Base-by-base conservation (phyloP, 805 yeast species). In the Ogataea corticis region DNA sequence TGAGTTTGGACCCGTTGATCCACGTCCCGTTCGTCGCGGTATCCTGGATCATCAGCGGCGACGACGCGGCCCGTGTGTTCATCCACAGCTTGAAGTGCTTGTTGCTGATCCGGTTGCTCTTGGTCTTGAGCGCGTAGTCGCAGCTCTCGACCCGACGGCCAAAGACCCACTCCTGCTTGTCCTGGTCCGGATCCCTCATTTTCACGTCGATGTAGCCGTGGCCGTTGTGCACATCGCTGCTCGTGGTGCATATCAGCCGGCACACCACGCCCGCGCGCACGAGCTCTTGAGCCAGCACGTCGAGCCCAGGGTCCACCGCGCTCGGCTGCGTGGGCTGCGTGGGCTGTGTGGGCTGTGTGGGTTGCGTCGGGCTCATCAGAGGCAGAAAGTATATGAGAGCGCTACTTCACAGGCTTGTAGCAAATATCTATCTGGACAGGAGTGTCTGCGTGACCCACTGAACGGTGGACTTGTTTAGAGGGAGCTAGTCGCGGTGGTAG, bases 1-100 rank as follows among this genome's bases (percentile, higher is more conserved):
- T 87, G 15, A 92, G 65, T 41, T 88, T 73, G 31, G 75, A 75
- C 27, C 83, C 83, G 68, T 92, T 94, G 38, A 92, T 68, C 72
- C 80, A 85, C 0, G 99, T 94, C 7, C 99, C 99, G 68, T 94
- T 94, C 2, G 98, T 92, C 1, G 96, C 86, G 2, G 74, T 66
- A 64, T 91, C 97, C 61, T 78, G 80, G 45, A 83, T 71, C 83
- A 83, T 77, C 28, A 63, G 25, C 25, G 25, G 25, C 7, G 25
- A 21, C 25, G 73, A 76, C 5, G 42, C 49, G 15, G 45, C 38
- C 39, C 75, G 75, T 35, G 75, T 70, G 36, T 82, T 83, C 54
- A 83, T 72, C 85, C 90, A 81, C 6, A 91, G 69, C 61, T 66
- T 67, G 49, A 78, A 79, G 67, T 91, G 98, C 44, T 73, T 70